Base-by-base conservation (phyloP, 2,329 filamentous ascomycete genomes). In the Daldinia sp. region DNA sequence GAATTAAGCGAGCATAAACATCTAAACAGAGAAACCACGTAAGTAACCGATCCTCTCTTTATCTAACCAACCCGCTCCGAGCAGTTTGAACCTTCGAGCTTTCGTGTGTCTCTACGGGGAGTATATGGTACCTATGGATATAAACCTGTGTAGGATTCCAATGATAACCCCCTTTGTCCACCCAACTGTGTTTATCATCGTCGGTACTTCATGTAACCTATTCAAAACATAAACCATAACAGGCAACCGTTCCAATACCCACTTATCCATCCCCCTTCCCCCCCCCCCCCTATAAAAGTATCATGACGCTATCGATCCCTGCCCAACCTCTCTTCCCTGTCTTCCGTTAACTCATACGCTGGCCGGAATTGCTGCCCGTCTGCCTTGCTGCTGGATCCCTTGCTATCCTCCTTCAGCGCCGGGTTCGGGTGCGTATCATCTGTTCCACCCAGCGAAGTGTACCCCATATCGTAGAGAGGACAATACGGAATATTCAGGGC, bases 371-470 rank as follows among this genome's bases (percentile, higher is more conserved):
- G 42, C 9, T 51, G 62, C 0, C 72, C 78, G 1, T 65, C 75
- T 59, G 79, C 77, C 13, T 75, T 68, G n/a, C 70, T 69, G 15
- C 75, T 78, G 41, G 76, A 79, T 26, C 73, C 77, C 10, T 78
- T 75, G 15, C 71, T 53, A 69, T 18, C 75, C 75, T 72, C 74
- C 70, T 83, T 86, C 74, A 97, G 81, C 39, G 87, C 88, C 9
- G 96, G 96, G 77, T 99, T 99, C 0, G 93, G 94, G 71, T 92
- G 88, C 2, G 96, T 99, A 81, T 99, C 93, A 63, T 89, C 90
- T 26, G 89, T 93, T 2, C 96, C 95, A 20, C 96, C 96, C n/a
- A 99, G 84, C 71, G 92, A 95, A 2, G 96, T 97, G 80, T 96
- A 98, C 9, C 95, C 95, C 72, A 78, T 76, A 78, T 98, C 93